Evolutionary conservation across 768 basidiomycete species (phyloP), one percentile per base, ranked within the genome.

Genomic region (Hysterangium stoloniferum): DNA sequence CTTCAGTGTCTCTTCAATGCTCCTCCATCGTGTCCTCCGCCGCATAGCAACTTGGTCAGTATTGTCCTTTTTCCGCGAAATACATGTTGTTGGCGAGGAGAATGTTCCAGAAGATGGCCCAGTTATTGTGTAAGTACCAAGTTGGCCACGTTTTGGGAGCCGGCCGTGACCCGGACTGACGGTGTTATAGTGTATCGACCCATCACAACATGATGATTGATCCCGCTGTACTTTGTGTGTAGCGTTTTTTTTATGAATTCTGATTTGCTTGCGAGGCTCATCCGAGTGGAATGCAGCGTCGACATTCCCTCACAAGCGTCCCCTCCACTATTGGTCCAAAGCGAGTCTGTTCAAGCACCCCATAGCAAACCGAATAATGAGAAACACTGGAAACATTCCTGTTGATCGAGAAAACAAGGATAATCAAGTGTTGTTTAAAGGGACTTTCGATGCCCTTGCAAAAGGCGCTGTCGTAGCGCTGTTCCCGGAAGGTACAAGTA

Each of bases 191-290:
- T 33, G 78, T 85, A 2, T 85, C 83, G 36, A 89, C 87, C 3
- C 93, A 96, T 62, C 86, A 92, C 60, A 97, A 96, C 64, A 95
- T 94, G 92, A 92, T 90, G 75, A 75, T 95, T 29, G 91, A 94
- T 68, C 88, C 88, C 20, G 79, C 79, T 32, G 68, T 87, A 50
- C 71, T 93, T 17, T 90, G 88, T 92, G 63, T 64, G 83, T 74
- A 44, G 28, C 33, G 52, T 44, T 56, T 45, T 22, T n/a, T n/a
- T n/a, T n/a, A n/a, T n/a, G n/a, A n/a, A n/a, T n/a, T n/a, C n/a
- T n/a, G n/a, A n/a, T 52, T 40, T 12, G 24, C 31, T 15, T 32
- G 9, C 28, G n/a, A 51, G 46, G 48, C 51, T 48, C 53, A 24
- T 33, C 53, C 52, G 31, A 52, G 56, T 15, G 52, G 58, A 43